Base-by-base conservation (phyloP, 1,139 yeast genomes). In the Pneumocystis murina region DNA sequence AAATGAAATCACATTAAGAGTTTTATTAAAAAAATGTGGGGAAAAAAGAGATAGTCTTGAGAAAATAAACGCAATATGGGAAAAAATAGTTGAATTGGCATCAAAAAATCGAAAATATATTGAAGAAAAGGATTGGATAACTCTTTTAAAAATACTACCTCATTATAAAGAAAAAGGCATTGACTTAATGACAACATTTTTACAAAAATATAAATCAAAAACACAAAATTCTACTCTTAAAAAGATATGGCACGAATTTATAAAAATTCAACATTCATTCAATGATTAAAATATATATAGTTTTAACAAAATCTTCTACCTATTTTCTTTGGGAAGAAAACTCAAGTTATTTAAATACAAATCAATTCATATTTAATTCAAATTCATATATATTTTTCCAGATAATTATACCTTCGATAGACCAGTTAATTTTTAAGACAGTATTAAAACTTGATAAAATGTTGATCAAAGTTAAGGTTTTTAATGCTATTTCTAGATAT, bases 381-480 rank as follows among this genome's bases (percentile, higher is more conserved):
- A 33, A 33, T 33, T 33, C 8, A 33, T 33, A 33, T 33, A 33
- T 33, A 33, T 33, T 33, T 33, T 33, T 33, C 4, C 35, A 33
- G 8, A 33, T 7, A 33, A 33, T 33, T 33, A 33, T 33, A 33
- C 8, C 8, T 33, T 5, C 35, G 35, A 33, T 33, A 33, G 8
- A 33, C 35, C 35, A 33, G 35, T 33, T 7, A 33, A 33, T 33
- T 33, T 28, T 33, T 33, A 33, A 33, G 35, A 33, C 35, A 28
- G 30, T 33, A 33, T 7, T 33, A 33, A 60, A 35, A 54, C 5
- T 61, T 1, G 24, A 24, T 17, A 62, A 17, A 20, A 84, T 84
- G 88, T 84, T 83, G 74, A 83, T 84, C 68, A 84, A 83, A 72
- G 86, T 84, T 66, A 84, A 83, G 73, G 79, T 75, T 68, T 60